Evolutionary conservation across 2,329 filamentous ascomycete species (phyloP).

Genomic region (Penicillium paneum): DNA sequence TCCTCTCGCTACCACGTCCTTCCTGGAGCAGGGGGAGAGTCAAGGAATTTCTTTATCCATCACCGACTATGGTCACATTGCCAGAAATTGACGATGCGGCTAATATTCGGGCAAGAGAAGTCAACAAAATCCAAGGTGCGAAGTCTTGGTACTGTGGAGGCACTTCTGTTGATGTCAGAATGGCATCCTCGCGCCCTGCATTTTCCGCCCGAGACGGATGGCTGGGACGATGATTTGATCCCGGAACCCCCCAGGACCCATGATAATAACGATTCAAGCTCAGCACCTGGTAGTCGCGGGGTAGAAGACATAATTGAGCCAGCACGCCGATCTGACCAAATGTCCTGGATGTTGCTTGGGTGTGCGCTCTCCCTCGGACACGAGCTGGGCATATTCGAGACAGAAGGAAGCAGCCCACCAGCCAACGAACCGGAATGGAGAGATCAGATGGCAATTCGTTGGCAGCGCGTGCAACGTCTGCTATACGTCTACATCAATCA

Average conservation of each 20-base stretch:
- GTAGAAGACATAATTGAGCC: constrained; percentile 55
- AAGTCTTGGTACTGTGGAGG: constrained; percentile 53
- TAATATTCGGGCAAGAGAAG: constrained; percentile 55
- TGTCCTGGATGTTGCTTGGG: constrained; percentile 60
- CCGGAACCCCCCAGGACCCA: constrained; percentile 39
- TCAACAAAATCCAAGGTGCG: constrained; percentile 49
- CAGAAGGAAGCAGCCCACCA: constrained; percentile 29
- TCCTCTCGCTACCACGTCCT: constrained; percentile 52
- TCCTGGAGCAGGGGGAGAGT: constrained; percentile 44
- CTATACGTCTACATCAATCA: constrained; percentile 52
- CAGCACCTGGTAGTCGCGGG: constrained; percentile 43
- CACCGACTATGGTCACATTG: constrained; percentile 55
- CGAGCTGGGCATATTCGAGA: constrained; percentile 52
- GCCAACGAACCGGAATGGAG: constrained; percentile 28
- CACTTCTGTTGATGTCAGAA: constrained; percentile 53
- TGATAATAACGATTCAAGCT: constrained; percentile 27
- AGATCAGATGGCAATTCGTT: constrained; percentile 33
- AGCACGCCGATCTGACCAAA: constrained; percentile 54
- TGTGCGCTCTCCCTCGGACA: constrained; percentile 53
- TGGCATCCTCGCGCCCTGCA: constrained; percentile 57
- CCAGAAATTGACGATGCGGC: constrained; percentile 52
- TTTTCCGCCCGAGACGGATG: constrained; percentile 53
- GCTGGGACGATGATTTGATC: constrained; percentile 55
- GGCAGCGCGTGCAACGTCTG: constrained; percentile 38
- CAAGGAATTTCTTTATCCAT: constrained; percentile 54